Conservation (phyloP, 176 grass and related monocot genomes). For the Bonia amplexicaulis region DNA sequence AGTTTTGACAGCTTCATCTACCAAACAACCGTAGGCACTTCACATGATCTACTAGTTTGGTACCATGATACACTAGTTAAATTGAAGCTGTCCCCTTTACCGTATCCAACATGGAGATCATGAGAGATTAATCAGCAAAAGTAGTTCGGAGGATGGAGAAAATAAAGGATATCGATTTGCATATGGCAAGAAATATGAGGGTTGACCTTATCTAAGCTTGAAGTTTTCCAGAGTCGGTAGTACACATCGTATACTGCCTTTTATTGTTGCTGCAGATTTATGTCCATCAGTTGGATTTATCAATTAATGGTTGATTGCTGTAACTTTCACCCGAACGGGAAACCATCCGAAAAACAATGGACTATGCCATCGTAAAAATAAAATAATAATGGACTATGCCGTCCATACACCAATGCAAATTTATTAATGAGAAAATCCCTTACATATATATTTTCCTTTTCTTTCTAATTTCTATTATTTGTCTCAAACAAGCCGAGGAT, state of each 20-base stretch:
- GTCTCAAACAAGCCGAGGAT: too few relatives aligned
- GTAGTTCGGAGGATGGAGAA: not conserved
- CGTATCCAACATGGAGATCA: not conserved
- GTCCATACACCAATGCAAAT: not conserved
- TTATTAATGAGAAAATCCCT: too few relatives aligned
- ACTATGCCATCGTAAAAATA: not conserved
- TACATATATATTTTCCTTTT: not conserved
- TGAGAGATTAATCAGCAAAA: not conserved
- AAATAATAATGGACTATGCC: not conserved
- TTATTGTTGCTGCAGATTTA: not conserved
- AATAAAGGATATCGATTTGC: not conserved
- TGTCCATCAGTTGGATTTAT: not conserved
- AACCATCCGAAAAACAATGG: not conserved
- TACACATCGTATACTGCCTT: too few relatives aligned
- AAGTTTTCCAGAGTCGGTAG: too few relatives aligned
- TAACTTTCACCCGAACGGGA: not conserved
- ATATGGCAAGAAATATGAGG: not conserved
- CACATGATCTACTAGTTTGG: not conserved
- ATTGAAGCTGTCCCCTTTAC: not conserved
- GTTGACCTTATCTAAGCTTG: not conserved
- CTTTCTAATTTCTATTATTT: not conserved
- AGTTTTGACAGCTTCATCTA: not conserved
- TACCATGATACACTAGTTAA: not conserved
- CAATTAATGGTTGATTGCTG: not conserved
- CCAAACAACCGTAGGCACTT: not conserved